Evolutionary conservation across 2,329 filamentous ascomycete genomes (phyloP).

Genomic region (Drechslerella dactyloides): DNA sequence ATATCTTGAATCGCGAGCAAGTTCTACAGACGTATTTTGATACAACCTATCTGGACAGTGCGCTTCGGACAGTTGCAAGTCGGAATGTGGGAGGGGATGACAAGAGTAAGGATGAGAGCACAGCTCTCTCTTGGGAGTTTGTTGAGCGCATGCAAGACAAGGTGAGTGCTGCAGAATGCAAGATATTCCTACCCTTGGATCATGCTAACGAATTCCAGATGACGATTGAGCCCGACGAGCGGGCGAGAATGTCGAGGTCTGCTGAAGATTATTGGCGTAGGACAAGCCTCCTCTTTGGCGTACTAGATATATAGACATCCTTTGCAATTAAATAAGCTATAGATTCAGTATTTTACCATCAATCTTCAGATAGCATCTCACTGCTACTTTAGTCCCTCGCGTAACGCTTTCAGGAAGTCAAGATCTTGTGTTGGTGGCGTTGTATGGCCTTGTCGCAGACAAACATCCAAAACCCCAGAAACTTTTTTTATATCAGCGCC

Average conservation of each 20-base stretch:
- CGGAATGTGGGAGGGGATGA: slow-evolving; percentile 10
- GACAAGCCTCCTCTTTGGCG: slow-evolving; percentile 41
- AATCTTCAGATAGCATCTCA: too few relatives aligned
- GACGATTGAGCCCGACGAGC: slow-evolving; percentile 23
- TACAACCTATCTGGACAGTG: slow-evolving; percentile 42
- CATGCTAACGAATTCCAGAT: slow-evolving; percentile 19
- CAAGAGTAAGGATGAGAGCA: slow-evolving; percentile 22
- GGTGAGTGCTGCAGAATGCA: slow-evolving; percentile 6
- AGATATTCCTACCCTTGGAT: background rate
- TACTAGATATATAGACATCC: slow-evolving; percentile 38
- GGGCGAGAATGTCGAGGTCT: slow-evolving; percentile 46
- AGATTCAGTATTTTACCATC: background rate
- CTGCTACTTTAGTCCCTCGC: too few relatives aligned
- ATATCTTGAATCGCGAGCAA: slow-evolving; percentile 27
- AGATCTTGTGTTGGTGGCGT: slow-evolving; percentile 13
- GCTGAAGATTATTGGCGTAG: slow-evolving; percentile 47
- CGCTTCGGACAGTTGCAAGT: slow-evolving; percentile 20
- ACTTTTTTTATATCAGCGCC: background rate
- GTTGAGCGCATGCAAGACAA: slow-evolving; percentile 29
- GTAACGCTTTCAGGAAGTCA: too few relatives aligned
- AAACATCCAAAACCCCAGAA: slow-evolving; percentile 8
- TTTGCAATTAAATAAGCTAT: background rate
- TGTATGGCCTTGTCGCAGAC: slow-evolving; percentile 7
- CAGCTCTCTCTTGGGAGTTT: slow-evolving; percentile 35
- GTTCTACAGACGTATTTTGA: slow-evolving; percentile 42